These are phyloP conservation scores for Yamadazyma olivae DNA, from an alignment of 805 yeast genomes.

Conservation along the genomic window DNA sequence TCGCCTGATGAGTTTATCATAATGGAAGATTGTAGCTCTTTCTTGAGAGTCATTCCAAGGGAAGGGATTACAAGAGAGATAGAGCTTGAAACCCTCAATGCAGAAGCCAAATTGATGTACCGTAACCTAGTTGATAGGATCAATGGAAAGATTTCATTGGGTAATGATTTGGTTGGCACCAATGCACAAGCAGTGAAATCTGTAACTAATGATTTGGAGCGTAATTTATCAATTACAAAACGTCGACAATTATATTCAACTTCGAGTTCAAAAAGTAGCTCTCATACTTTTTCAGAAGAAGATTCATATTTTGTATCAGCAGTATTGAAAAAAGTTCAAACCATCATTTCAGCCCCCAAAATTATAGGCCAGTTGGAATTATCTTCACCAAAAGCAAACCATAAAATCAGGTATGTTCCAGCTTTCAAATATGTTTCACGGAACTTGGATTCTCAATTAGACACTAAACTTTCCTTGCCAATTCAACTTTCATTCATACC, in stretches of 20 bases:
- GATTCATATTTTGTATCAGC: slow-evolving; percentile 19
- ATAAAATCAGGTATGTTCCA: slow-evolving; percentile 25
- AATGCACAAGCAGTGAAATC: slow-evolving; percentile 2
- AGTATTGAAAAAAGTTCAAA: slow-evolving; percentile 27
- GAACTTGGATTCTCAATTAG: slow-evolving; percentile 1
- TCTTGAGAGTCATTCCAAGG: slow-evolving; percentile 23
- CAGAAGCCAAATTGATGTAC: slow-evolving; percentile 30
- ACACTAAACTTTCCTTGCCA: slow-evolving; percentile 21
- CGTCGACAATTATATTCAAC: slow-evolving; percentile 19
- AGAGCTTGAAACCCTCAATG: slow-evolving; percentile 21
- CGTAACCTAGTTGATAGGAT: slow-evolving; percentile 24
- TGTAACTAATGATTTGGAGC: slow-evolving; percentile 10
- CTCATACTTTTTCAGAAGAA: background rate
- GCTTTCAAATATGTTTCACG: slow-evolving; percentile 18
- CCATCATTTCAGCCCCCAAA: slow-evolving; percentile 27
- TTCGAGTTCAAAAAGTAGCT: slow-evolving; percentile 1
- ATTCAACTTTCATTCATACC: slow-evolving; percentile 25
- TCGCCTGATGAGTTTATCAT: slow-evolving; percentile 30
- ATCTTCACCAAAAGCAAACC: slow-evolving; percentile 27
- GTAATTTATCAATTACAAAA: slow-evolving; percentile 16
- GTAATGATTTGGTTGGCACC: slow-evolving; percentile 17
- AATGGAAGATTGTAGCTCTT: slow-evolving; percentile 27
- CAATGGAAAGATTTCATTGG: slow-evolving; percentile 24
- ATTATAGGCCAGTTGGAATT: slow-evolving; percentile 28
- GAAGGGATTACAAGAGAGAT: slow-evolving; percentile 19